These are phyloP conservation scores for Pseudomonodictys pantanalensis DNA, from an alignment of 495 filamentous ascomycete genomes.

Conservation along the genomic window DNA sequence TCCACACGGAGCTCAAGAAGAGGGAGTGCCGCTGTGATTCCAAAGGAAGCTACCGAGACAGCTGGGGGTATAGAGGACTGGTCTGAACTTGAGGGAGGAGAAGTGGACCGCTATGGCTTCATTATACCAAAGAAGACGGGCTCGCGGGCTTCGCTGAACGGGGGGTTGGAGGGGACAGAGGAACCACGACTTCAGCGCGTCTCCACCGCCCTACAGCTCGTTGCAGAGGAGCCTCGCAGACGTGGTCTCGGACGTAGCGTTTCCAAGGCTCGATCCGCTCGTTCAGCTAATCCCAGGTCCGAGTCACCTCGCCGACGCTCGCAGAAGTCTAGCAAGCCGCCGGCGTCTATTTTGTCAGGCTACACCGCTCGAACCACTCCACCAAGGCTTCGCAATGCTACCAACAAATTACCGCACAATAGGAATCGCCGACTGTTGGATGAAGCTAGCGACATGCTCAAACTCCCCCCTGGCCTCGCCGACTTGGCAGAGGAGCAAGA, in stretches of 20 bases:
- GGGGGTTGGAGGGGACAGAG: constrained; percentile 25
- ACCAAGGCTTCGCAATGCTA: constrained; percentile 54
- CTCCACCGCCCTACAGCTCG: constrained; percentile 62
- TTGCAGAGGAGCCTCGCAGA: constrained; percentile 61
- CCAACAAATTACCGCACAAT: constrained; percentile 75
- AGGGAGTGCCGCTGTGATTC: constrained; percentile 37
- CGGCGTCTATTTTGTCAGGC: constrained; percentile 34
- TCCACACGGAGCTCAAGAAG: constrained; percentile 24
- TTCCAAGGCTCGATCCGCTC: constrained; percentile 42
- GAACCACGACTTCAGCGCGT: constrained; percentile 61
- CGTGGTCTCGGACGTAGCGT: constrained; percentile 53
- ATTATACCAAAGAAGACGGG: constrained; percentile 55
- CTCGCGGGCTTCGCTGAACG: constrained; percentile 24
- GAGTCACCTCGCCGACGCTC: constrained; percentile 48
- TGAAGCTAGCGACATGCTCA: constrained; percentile 88
- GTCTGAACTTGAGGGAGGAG: constrained; percentile 80
- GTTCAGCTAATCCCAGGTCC: constrained; percentile 40
- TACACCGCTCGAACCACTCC: constrained; percentile 21
- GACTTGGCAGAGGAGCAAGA: constrained; percentile 60
- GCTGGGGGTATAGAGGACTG: constrained; percentile 93
- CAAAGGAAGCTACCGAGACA: constrained; percentile 56
- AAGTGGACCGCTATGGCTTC: constrained; percentile 94
- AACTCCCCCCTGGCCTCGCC: constrained; percentile 64
- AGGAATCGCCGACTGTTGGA: constrained; percentile 71
- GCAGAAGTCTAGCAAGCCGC: constrained; percentile 21